Conservation (phyloP, 805 yeast genomes). For the Ogataea haglerorum region DNA sequence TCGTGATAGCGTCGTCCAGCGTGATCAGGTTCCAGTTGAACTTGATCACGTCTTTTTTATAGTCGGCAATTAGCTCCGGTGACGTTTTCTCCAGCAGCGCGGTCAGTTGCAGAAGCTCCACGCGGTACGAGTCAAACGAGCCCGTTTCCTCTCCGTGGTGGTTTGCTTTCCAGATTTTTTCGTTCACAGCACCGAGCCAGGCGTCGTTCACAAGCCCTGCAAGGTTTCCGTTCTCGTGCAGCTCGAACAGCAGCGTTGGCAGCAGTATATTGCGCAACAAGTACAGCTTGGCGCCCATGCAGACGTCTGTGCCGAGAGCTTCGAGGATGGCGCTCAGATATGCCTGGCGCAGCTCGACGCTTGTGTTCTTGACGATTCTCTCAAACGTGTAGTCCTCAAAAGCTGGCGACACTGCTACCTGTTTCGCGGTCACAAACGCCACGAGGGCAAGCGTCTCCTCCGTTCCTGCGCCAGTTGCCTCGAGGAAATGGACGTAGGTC, state of each 20-base stretch:
- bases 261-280: conserved; percentile 61
- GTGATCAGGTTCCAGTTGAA: conserved; percentile 93
- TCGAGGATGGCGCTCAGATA: conserved; percentile 53
- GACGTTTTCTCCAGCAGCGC: conserved; percentile 70
- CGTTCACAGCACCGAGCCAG: conserved; percentile 66
- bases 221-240: conserved; percentile 41
- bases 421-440: conserved; percentile 42
- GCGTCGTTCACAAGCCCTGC: conserved; percentile 15
- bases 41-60: conserved; percentile 80
- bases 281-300: conserved; percentile 55
- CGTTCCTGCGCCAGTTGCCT: conserved; percentile 14
- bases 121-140: conserved; percentile 66
- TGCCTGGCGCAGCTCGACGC: conserved; percentile 42
- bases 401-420: conserved; percentile 41
- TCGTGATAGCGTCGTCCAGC: conserved; percentile 81
- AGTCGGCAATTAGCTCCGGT: conserved; percentile 53
- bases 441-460: conserved; percentile 40
- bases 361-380: conserved; percentile 49
- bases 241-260: conserved; percentile 62
- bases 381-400: conserved; percentile 58
- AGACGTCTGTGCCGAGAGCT: conserved; percentile 42
- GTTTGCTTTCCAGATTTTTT: conserved; percentile 69
- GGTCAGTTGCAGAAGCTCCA: conserved; percentile 78
- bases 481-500: conserved; percentile 36
- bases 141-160: conserved; percentile 58